Percentiles rank a stretch among this genome's conserved stretches.
Conservation (phyloP, 495 filamentous ascomycete genomes). For the Clavariopsis aquatica region DNA sequence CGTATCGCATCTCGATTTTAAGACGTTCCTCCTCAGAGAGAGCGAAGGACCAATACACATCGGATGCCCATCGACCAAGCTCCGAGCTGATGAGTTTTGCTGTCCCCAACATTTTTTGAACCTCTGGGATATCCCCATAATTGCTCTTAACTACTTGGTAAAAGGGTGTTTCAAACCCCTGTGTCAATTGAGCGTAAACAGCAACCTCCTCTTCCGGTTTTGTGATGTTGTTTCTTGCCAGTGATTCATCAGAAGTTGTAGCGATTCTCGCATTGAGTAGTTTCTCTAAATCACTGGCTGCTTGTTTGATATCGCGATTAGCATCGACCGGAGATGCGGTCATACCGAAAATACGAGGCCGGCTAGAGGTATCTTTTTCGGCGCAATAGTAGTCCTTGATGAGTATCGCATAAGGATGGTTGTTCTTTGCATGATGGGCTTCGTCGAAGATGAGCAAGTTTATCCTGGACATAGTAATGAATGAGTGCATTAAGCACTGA, state of each 20-base stretch:
- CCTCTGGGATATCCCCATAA: conserved; percentile 58
- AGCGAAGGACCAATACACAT: conserved; percentile 74
- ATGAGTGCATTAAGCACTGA: conserved; percentile 75
- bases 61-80: conserved; percentile 84
- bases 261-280: conserved; percentile 80
- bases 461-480: conserved; percentile 78
- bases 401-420: conserved; percentile 87
- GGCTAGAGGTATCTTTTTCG: conserved; percentile 46
- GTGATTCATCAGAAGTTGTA: conserved; percentile 68
- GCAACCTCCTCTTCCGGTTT: conserved; percentile 63
- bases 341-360: conserved; percentile 92
- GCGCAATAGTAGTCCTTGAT: conserved; percentile 80
- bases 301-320: conserved; percentile 68
- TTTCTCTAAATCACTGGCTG: conserved; percentile 65
- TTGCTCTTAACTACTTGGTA: conserved; percentile 56
- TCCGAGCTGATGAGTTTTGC: conserved; percentile 62
- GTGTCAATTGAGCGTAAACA: conserved; percentile 55
- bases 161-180: conserved; percentile 64
- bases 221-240: conserved; percentile 61
- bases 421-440: conserved; percentile 94
- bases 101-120: conserved; percentile 62
- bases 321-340: conserved; percentile 96
- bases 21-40: conserved; percentile 64
- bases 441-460: conserved; percentile 96
- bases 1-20: conserved; percentile 61